Conservation (phyloP, 192 early-diverging fungal genomes). For the Linnemannia elongata region DNA sequence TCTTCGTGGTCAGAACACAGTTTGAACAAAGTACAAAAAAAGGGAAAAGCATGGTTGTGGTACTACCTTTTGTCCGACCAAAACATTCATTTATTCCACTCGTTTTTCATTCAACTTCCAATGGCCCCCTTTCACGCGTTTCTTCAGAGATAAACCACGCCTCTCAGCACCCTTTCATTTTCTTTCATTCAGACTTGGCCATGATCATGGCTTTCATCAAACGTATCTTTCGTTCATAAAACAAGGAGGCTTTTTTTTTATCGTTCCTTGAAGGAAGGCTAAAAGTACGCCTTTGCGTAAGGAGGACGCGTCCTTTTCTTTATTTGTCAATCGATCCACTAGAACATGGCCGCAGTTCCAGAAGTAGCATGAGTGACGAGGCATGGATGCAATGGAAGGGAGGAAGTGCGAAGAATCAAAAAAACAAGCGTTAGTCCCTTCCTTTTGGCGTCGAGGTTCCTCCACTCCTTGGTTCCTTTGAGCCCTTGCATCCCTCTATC, state of each 20-base stretch:
- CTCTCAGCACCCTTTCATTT: too few relatives aligned
- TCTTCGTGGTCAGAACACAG: constrained; percentile 25
- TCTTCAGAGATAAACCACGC: not conserved
- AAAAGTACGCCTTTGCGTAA: not conserved
- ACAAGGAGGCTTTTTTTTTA: too few relatives aligned
- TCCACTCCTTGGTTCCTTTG: not conserved
- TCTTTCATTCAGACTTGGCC: too few relatives aligned
- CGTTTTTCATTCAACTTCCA: not conserved
- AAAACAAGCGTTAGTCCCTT: not conserved
- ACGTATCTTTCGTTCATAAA: not conserved
- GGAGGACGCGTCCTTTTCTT: not conserved
- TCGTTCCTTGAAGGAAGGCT: too few relatives aligned
- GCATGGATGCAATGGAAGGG: not conserved
- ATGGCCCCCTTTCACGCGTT: not conserved
- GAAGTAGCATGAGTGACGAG: not conserved
- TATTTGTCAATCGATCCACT: not conserved
- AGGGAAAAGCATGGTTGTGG: not conserved
- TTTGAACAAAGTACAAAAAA: not conserved
- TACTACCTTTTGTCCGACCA: not conserved
- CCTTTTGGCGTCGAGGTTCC: not conserved
- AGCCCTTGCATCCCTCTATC: not conserved
- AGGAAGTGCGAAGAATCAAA: not conserved
- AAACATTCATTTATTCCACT: not conserved
- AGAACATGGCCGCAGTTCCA: not conserved
- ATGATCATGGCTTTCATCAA: too few relatives aligned